Conservation (phyloP, 495 filamentous ascomycete genomes). For the Aspergillus ostianus region DNA sequence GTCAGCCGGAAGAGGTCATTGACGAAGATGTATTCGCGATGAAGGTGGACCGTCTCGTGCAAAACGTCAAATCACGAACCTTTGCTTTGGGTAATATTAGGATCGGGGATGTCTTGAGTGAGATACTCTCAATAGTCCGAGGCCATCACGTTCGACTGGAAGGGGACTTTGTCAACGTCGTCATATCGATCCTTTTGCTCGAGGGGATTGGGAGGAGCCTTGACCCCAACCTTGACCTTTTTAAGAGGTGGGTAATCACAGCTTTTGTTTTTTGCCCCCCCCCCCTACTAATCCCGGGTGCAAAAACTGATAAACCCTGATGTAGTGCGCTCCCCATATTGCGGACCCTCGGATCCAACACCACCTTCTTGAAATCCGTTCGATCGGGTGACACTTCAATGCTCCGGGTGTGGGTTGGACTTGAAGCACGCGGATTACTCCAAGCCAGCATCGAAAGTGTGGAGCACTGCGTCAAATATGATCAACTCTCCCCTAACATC, state of each 20-base stretch:
- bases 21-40: constrained; percentile 87
- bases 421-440: constrained; percentile 85
- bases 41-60: constrained; percentile 93
- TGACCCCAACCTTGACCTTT: constrained; percentile 82
- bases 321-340: constrained; percentile 85
- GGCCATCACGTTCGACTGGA: constrained; percentile 91
- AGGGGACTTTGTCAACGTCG: constrained; percentile 98
- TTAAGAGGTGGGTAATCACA: constrained; percentile 61
- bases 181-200: constrained; percentile 88
- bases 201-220: constrained; percentile 91
- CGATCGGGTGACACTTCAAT: constrained; percentile 81
- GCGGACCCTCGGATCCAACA: constrained; percentile 76
- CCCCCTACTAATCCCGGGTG: not conserved
- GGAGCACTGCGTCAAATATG: constrained; percentile 80
- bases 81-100: constrained; percentile 93
- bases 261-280: not conserved
- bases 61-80: constrained; percentile 83
- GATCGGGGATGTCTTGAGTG: constrained; percentile 90
- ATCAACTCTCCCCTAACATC: constrained; percentile 77
- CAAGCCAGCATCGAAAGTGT: constrained; percentile 87
- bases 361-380: constrained; percentile 42
- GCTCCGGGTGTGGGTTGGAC: constrained; percentile 88
- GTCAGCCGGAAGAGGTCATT: constrained; percentile 84
- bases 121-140: constrained; percentile 90
- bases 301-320: constrained; percentile 8